phyloP scores from a whole-genome alignment of 169 alveolate species.

The Eimeria falciformis region DNA sequence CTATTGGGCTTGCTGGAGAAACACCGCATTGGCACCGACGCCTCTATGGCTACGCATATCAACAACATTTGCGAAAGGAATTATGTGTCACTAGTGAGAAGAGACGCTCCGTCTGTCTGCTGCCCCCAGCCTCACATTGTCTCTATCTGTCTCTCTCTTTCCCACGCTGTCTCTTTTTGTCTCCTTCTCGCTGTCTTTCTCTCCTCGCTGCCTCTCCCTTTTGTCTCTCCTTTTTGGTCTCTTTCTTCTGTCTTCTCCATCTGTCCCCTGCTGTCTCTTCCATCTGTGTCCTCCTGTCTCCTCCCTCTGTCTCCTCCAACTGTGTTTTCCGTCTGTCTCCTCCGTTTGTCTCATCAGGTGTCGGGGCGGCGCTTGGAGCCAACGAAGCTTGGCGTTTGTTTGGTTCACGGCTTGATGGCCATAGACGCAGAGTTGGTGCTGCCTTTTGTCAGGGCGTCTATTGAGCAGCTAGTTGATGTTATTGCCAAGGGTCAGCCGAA shows the following conservation, averaged over 20 bases:
- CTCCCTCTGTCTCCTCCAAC: too few relatives aligned
- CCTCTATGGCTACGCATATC: slow-evolving; percentile 99
- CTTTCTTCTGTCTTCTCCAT: neutral
- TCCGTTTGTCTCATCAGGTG: too few relatives aligned
- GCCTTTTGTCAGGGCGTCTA: slow-evolving; percentile 93
- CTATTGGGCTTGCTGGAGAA: slow-evolving; percentile 96
- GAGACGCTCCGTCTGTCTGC: neutral
- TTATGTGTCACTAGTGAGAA: slow-evolving; percentile 90
- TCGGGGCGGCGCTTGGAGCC: slow-evolving; percentile 93
- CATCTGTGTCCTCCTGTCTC: too few relatives aligned
- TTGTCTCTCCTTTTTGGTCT: neutral
- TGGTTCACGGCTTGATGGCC: slow-evolving; percentile 90
- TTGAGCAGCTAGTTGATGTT: slow-evolving; percentile 90
- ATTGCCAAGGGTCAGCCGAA: slow-evolving; percentile 90
- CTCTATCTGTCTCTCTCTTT: slow-evolving; percentile 6
- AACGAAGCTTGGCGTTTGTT: slow-evolving; percentile 93
- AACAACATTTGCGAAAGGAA: slow-evolving; percentile 98
- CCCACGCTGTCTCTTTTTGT: neutral
- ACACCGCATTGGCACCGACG: slow-evolving; percentile 99
- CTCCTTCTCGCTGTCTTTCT: neutral
- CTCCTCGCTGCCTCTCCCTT: neutral
- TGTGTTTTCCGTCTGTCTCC: too few relatives aligned
- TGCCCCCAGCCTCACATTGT: too few relatives aligned
- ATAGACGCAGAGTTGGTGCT: slow-evolving; percentile 93
- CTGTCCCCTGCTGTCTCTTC: neutral